These are phyloP conservation scores for Mycena vulgaris DNA, from an alignment of 768 basidiomycete species.

Conservation along the genomic window DNA sequence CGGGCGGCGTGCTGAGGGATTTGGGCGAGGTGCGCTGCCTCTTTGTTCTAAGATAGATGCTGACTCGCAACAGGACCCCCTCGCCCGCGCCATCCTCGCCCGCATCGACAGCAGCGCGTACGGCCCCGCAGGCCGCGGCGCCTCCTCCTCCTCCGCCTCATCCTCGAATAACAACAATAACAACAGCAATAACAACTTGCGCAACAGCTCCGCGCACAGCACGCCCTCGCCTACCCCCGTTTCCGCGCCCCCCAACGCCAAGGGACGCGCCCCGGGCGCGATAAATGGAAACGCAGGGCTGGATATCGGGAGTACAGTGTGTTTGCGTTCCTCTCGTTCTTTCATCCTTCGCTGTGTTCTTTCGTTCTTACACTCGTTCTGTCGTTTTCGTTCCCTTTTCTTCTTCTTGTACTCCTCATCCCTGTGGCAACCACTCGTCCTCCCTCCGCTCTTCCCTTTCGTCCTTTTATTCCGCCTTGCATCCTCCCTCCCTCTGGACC, in stretches of 20 bases:
- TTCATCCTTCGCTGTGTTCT: too few species aligned
- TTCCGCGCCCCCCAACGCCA: too few species aligned
- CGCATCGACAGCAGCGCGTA: conserved; percentile 89
- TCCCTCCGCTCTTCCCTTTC: too few species aligned
- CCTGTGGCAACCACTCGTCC: too few species aligned
- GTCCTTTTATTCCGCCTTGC: too few species aligned
- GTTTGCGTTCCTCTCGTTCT: too few species aligned
- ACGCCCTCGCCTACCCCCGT: too few species aligned
- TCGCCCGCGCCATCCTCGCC: conserved; percentile 85
- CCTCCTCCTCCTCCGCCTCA: background rate
- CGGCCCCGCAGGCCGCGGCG: conserved; percentile 74
- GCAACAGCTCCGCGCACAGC: background rate
- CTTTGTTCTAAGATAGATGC: conserved; percentile 8
- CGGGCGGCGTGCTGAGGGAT: conserved; percentile 22
- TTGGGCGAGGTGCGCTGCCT: conserved; percentile 21
- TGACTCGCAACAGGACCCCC: conserved; percentile 68
- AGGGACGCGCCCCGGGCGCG: background rate
- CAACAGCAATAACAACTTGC: background rate
- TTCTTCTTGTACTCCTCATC: too few species aligned
- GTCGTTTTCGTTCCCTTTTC: too few species aligned
- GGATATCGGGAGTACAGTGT: background rate
- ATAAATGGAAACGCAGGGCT: too few species aligned
- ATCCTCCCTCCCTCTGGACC: too few species aligned
- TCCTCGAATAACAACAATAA: background rate
- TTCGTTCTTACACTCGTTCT: too few species aligned